These are phyloP conservation scores for Ascochyta pisi DNA, from an alignment of 2,329 filamentous ascomycete species.

Conservation along the genomic window DNA sequence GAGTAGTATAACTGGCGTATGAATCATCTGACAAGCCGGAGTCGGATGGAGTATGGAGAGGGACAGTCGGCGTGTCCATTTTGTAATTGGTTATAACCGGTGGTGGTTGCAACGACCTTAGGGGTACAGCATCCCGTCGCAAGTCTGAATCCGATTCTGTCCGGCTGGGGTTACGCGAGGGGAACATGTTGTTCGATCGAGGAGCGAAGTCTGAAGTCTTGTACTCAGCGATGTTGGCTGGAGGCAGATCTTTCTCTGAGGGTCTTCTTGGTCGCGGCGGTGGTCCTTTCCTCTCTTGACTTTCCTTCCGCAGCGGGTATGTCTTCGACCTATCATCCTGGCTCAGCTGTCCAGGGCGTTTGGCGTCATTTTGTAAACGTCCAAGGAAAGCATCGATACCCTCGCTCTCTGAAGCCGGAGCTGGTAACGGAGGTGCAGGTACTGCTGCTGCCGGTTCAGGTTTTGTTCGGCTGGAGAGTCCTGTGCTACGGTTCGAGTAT, in stretches of 20 bases:
- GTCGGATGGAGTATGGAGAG: constrained; percentile 49
- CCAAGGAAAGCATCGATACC: constrained; percentile 50
- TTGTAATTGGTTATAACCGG: constrained; percentile 24
- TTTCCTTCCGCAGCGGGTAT: constrained; percentile 33
- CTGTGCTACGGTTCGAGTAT: constrained; percentile 37
- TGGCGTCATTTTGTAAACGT: constrained; percentile 45
- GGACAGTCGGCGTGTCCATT: constrained; percentile 34
- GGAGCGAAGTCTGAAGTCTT: constrained; percentile 27
- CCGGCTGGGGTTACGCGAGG: constrained; percentile 33
- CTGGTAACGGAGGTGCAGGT: constrained; percentile 26
- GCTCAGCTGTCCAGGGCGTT: constrained; percentile 21
- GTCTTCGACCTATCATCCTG: constrained; percentile 28
- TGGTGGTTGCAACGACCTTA: constrained; percentile 27
- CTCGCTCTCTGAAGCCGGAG: constrained; percentile 34
- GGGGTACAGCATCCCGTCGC: constrained; percentile 9
- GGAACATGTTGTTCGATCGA: constrained; percentile 29
- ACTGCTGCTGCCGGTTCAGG: constrained; percentile 18
- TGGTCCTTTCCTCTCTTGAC: constrained; percentile 25
- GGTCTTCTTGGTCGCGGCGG: constrained; percentile 33
- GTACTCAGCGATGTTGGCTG: constrained; percentile 29
- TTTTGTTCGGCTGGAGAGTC: constrained; percentile 33
- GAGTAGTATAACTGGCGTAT: constrained; percentile 41
- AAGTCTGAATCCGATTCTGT: constrained; percentile 25
- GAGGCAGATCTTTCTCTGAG: constrained; percentile 36
- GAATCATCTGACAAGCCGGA: constrained; percentile 51